Evolutionary conservation across 352 stramenopile species (phyloP).

Genomic region (Phytophthora fragariae): DNA sequence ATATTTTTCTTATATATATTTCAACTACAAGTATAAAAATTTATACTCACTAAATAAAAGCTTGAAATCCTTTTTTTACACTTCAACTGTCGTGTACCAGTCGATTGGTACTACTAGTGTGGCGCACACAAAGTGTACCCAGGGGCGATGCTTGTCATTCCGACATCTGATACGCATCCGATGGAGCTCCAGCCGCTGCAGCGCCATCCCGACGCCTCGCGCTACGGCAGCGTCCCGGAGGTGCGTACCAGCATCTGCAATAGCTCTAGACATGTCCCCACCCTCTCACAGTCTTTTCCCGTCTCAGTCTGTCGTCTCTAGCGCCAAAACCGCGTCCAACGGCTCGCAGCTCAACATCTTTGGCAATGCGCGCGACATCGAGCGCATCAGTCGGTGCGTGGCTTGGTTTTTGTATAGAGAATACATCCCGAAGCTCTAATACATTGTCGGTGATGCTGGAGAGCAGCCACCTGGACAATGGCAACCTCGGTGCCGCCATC

Average conservation of each 20-base stretch:
- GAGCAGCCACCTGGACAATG: conserved; percentile 81
- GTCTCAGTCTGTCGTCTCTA: conserved; percentile 16
- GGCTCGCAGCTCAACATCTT: conserved; percentile 23
- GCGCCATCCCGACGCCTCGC: conserved; percentile 28
- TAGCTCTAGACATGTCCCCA: neutral
- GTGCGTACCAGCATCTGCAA: neutral
- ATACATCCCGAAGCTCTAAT: neutral
- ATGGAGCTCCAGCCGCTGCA: conserved; percentile 52
- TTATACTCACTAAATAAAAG: no score
- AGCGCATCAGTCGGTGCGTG: conserved; percentile 48
- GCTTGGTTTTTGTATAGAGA: neutral
- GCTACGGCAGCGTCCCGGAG: conserved; percentile 43
- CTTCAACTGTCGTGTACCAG: no score
- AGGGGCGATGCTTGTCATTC: neutral
- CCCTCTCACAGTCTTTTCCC: neutral
- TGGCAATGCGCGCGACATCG: conserved; percentile 40
- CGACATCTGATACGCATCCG: conserved; percentile 1
- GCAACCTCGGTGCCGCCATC: conserved; percentile 68
- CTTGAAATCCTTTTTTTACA: no score
- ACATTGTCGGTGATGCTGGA: neutral
- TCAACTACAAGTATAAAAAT: no score
- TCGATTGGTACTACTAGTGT: neutral
- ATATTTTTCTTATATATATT: no score
- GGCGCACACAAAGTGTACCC: conserved; percentile 4
- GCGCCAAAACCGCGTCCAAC: conserved; percentile 30